Base-by-base conservation (phyloP, 2,329 filamentous ascomycete genomes). In the Dryadomyces sulphureus region DNA sequence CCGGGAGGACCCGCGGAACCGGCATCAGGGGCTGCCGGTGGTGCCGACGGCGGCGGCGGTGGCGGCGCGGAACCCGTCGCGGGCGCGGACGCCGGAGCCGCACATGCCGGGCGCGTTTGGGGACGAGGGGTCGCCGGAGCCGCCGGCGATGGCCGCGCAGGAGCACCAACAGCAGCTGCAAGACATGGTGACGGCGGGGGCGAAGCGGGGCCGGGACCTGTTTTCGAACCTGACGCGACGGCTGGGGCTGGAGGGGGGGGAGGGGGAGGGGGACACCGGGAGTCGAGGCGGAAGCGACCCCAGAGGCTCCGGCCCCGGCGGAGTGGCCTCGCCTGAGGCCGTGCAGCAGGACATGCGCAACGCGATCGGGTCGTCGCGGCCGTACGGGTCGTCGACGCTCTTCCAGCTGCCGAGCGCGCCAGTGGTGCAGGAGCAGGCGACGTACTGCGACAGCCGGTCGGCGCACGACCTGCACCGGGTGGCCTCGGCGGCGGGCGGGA, bases 371-470 rank as follows among this genome's bases (percentile, higher is more conserved):
- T 77, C 86, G 7, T 86, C 84, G 20, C 77, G 87, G 34, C 71
- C 87, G 1, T 81, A 89, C 60, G 81, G 84, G 51, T 86, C 84
- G 1, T 72, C 77, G 16, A 67, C 69, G 11, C 64, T 94, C n/a
- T 90, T 85, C 63, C 78, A 76, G 4, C 75, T 77, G 20, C 86
- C 86, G 0, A 67, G 76, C 45, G 81, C 83, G 32, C 80, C 77
- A 50, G 67, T 80, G 43, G 79, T 94, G 53, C 83, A 83, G 57
- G 88, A 94, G 60, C 83, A 86, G 54, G 76, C 81, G 35, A 83
- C 84, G 0, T 94, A 94, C 64, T 95, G 89, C 60, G 89, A 95
- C 64, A 73, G 77, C 53, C 81, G 69, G 21, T 77, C 83, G 2
- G 78, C 77, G 1, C 77, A 88, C 48, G 79, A 94, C 60, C 76